Percentiles rank a stretch among this genome's conserved stretches.
Evolutionary conservation across 495 filamentous ascomycete genomes (phyloP).

Genomic region (Penicillium daleae): DNA sequence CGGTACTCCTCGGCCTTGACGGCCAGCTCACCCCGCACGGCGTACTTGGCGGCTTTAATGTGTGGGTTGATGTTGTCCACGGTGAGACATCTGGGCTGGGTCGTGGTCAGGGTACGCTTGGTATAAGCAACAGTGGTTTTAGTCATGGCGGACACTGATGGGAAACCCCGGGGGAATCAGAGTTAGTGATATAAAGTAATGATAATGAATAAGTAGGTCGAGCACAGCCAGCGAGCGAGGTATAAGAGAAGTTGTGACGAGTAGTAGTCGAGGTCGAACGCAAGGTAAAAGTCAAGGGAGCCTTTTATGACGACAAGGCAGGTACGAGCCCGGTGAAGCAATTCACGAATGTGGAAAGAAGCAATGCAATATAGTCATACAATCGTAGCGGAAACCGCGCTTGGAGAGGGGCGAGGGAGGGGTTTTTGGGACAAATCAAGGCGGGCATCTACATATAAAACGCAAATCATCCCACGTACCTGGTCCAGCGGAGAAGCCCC

Average conservation of each 20-base stretch:
- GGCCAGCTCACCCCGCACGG: constrained; percentile 93
- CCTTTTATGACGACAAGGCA: background rate
- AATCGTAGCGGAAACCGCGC: constrained; percentile 7
- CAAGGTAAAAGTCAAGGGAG: background rate
- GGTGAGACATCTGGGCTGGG: constrained; percentile 61
- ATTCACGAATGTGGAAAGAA: constrained; percentile 11
- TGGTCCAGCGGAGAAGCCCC: constrained; percentile 34
- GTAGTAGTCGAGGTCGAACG: constrained; percentile 8
- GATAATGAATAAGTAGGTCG: background rate
- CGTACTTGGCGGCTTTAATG: constrained; percentile 85
- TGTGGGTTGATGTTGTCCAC: constrained; percentile 90
- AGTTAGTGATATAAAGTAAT: constrained; percentile 26
- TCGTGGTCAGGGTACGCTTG: constrained; percentile 60
- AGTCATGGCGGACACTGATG: constrained; percentile 36
- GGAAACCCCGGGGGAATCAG: constrained; percentile 15
- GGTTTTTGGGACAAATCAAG: background rate
- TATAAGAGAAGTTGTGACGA: constrained; percentile 20
- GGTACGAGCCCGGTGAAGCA: constrained; percentile 9
- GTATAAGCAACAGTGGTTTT: constrained; percentile 36
- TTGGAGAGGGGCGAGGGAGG: background rate
- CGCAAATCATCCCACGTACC: constrained; percentile 34
- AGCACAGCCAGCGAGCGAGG: background rate
- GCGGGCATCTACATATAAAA: constrained; percentile 24
- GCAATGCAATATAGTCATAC: constrained; percentile 13
- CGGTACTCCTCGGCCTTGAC: constrained; percentile 88